Evolutionary conservation across 2,329 filamentous ascomycete genomes (phyloP), one percentile per base, ranked within the genome.

Genomic region (Ceratocystis alfenasii): DNA sequence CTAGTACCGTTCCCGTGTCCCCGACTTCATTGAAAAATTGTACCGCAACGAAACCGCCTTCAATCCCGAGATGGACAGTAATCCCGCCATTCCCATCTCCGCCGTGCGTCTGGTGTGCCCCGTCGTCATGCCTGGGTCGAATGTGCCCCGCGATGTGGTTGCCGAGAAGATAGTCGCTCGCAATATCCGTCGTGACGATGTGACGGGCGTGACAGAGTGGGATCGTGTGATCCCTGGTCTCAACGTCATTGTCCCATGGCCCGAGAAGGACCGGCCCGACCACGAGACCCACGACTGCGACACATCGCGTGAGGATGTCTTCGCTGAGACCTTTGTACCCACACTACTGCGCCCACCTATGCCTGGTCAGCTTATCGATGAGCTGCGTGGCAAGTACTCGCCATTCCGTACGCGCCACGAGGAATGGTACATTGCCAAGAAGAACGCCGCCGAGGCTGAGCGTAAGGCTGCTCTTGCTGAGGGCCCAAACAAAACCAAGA

Each of bases 71-170:
- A 66, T 70, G 74, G 62, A 73, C 77, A 45, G 80, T 66, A 78
- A 81, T 70, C 73, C 83, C 64, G 78, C 85, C 41, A 74, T 95
- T 41, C 81, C 87, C 65, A 80, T 95, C 71, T 81, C 83, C 44
- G 80, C 88, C 68, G 80, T 97, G 69, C 89, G 90, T 66, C 88
- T 96, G 44, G 90, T 97, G 62, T 85, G 89, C 72, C 86, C 89
- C 25, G 78, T 95, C 65, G 79, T 79, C 62, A 83, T 94, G 74
- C 80, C 83, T 17, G 75, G 77, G 69, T 88, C 87, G 12, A 86
- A 86, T 72, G 71, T 76, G 33, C 81, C 81, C 57, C 83, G 84
- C 72, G 92, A 97, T 73, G 85, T 89, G 67, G 81, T 96, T 71
- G 85, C 95, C 74, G 84, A 89, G 73, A 81, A 88, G 73, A 78